phyloP scores from a whole-genome alignment of 306 rosid species.

The Castanea sativa region DNA sequence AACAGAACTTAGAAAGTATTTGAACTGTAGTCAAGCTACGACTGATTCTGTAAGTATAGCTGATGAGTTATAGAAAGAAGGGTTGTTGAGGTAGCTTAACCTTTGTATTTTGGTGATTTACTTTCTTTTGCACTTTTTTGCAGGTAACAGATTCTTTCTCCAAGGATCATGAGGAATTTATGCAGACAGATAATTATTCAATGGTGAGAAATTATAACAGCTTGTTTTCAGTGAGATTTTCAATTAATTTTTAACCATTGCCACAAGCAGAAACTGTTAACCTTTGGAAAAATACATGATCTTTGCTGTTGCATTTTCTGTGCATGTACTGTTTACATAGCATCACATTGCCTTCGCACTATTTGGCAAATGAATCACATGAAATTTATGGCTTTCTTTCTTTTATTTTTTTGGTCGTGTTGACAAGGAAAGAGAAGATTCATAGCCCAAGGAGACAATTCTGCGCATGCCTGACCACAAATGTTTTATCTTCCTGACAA shows the following conservation, averaged over 20 bases:
- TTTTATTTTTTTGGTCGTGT: not conserved
- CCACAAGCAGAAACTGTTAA: conserved; percentile 4
- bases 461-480: conserved; percentile 11
- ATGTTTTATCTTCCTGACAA: conserved; percentile 14
- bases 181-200: conserved; percentile 42
- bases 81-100: conserved; percentile 14
- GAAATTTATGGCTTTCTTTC: not conserved
- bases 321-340: not conserved
- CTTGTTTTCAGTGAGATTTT: conserved; percentile 6
- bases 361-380: not conserved
- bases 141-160: conserved; percentile 48
- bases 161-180: conserved; percentile 41
- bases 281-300: not conserved
- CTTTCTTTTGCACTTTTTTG: conserved; percentile 13
- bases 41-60: conserved; percentile 53
- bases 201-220: conserved; percentile 40
- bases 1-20: conserved; percentile 45
- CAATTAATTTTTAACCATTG: conserved; percentile 2
- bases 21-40: conserved; percentile 43
- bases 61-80: conserved; percentile 14
- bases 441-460: not conserved
- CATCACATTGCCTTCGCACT: conserved; percentile 1
- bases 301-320: conserved; percentile 1
- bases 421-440: conserved; percentile 15
- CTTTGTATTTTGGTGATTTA: conserved; percentile 21